Evolutionary conservation across 2,329 filamentous ascomycete genomes (phyloP).

Genomic region (Pseudogymnoascus sp.): DNA sequence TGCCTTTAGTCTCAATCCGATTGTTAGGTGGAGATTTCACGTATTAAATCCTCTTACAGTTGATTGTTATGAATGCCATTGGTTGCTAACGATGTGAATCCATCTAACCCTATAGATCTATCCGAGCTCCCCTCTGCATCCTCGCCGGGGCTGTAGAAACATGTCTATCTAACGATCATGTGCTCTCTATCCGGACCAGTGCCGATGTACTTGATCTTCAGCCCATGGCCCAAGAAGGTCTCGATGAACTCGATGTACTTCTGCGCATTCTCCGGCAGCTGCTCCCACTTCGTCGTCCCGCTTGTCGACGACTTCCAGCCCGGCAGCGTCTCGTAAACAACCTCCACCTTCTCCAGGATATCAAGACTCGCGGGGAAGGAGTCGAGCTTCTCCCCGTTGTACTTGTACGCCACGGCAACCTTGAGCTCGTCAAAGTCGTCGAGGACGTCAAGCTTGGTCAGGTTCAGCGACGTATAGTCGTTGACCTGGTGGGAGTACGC

Average conservation of each 20-base stretch:
- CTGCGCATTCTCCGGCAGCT: slow-evolving; percentile 54
- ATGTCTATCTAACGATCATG: slow-evolving; percentile 39
- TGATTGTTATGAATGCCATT: not conserved
- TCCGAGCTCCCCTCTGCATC: not conserved
- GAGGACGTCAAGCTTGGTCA: slow-evolving; percentile 60
- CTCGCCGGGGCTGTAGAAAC: not conserved
- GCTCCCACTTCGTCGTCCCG: slow-evolving; percentile 27
- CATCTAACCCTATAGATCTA: not conserved
- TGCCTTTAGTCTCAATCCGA: not conserved
- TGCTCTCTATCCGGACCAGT: slow-evolving; percentile 57
- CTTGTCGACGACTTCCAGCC: slow-evolving; percentile 63
- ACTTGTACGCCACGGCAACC: slow-evolving; percentile 60
- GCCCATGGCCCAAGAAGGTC: slow-evolving; percentile 44
- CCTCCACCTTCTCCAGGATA: slow-evolving; percentile 49
- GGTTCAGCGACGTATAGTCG: slow-evolving; percentile 41
- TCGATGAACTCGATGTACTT: slow-evolving; percentile 62
- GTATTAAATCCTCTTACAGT: not conserved
- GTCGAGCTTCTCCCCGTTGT: slow-evolving; percentile 38
- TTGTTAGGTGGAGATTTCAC: not conserved
- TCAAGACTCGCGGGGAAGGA: slow-evolving; percentile 58
- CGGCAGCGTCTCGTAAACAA: slow-evolving; percentile 58
- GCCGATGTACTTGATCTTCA: slow-evolving; percentile 57
- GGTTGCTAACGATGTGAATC: not conserved
- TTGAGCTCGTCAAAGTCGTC: slow-evolving; percentile 69
- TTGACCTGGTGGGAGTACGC: slow-evolving; percentile 46